Evolutionary conservation across 2,329 filamentous ascomycete genomes (phyloP).

Genomic region (Diaporthe batatas): DNA sequence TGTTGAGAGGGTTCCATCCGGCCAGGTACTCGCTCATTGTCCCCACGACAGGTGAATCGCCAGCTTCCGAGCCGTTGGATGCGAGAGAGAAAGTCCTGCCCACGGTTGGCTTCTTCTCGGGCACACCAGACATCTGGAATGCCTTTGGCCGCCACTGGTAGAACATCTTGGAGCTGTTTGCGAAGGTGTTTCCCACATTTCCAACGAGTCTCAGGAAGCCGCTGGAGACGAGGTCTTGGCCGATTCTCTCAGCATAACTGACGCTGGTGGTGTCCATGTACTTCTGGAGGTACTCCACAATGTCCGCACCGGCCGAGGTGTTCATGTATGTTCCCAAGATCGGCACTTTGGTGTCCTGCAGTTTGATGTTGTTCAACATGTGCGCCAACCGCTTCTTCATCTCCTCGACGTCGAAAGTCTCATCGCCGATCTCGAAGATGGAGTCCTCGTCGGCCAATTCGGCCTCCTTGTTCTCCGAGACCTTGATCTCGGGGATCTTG

Average conservation of each 20-base stretch:
- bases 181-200: slow-evolving; percentile 94
- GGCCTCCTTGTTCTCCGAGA: slow-evolving; percentile 73
- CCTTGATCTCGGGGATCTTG: slow-evolving; percentile 86
- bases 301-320: slow-evolving; percentile 90
- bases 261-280: slow-evolving; percentile 87
- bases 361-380: slow-evolving; percentile 87
- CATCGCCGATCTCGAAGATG: slow-evolving; percentile 89
- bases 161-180: slow-evolving; percentile 96
- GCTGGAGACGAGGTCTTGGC: slow-evolving; percentile 88
- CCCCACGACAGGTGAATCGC: slow-evolving; percentile 85
- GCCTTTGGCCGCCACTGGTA: slow-evolving; percentile 97
- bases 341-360: slow-evolving; percentile 93
- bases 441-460: slow-evolving; percentile 82
- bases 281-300: slow-evolving; percentile 94
- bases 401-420: slow-evolving; percentile 86
- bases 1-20: slow-evolving; percentile 94
- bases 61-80: slow-evolving; percentile 65
- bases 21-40: slow-evolving; percentile 90
- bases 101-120: slow-evolving; percentile 84
- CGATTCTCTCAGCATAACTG: slow-evolving; percentile 92
- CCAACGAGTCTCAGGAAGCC: slow-evolving; percentile 92
- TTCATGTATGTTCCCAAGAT: slow-evolving; percentile 96
- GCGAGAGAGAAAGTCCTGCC: slow-evolving; percentile 81
- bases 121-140: slow-evolving; percentile 88
- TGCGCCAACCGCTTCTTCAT: slow-evolving; percentile 90